These are phyloP conservation scores for Dionaea muscipula DNA, from an alignment of 179 eudicot species.

Conservation along the genomic window DNA sequence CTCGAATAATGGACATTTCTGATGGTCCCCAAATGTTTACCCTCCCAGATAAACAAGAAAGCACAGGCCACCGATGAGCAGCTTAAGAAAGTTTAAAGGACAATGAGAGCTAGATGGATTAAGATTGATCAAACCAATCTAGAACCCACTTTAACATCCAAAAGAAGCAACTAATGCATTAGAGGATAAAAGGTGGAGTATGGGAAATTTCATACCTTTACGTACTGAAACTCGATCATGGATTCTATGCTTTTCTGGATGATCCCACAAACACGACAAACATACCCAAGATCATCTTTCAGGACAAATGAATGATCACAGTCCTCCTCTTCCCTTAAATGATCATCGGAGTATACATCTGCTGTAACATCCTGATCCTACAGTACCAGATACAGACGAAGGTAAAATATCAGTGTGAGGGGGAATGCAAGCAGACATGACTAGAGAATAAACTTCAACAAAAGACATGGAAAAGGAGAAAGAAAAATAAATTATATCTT, in stretches of 20 bases:
- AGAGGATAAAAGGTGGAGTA: not conserved
- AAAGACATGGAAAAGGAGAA: not conserved
- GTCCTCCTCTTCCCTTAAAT: constrained; percentile 41
- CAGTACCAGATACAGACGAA: not conserved
- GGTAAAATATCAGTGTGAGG: not conserved
- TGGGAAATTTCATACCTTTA: constrained; percentile 41
- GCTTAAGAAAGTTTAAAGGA: not conserved
- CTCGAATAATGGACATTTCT: too few relatives aligned
- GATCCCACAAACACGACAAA: constrained; percentile 93
- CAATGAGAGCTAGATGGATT: too few relatives aligned
- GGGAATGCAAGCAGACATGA: too few relatives aligned
- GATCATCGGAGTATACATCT: constrained; percentile 32
- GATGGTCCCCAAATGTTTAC: too few relatives aligned
- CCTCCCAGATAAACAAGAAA: not conserved
- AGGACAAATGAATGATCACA: constrained; percentile 85
- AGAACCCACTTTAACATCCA: not conserved
- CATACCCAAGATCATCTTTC: constrained; percentile 88
- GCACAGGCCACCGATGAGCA: not conserved
- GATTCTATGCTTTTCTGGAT: constrained; percentile 65
- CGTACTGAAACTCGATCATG: constrained; percentile 74
- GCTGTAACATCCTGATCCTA: constrained; percentile 65
- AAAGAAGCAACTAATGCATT: too few relatives aligned
- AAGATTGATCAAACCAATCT: not conserved
- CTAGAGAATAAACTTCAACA: too few relatives aligned
- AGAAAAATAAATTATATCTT: not conserved